Evolutionary conservation across 164 flowering plant genomes (phyloP), one percentile per base, ranked within the genome.

Genomic region (Hamamelis virginiana): DNA sequence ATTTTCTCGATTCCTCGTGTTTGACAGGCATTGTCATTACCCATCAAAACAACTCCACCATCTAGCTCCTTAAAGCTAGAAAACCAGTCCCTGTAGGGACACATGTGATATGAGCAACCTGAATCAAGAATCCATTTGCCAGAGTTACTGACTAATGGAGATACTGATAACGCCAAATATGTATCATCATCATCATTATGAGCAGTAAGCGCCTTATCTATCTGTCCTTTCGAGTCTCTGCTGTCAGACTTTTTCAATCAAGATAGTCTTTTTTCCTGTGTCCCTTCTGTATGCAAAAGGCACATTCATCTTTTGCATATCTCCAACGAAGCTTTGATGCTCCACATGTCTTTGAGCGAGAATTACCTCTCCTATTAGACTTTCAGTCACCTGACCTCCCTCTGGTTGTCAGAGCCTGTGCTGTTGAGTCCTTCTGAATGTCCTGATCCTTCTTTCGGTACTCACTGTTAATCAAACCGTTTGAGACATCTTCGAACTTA

Each of bases 61-160:
- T 71, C 59, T 0, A 59, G n/a, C 18, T 47, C 52, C 22, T 70
- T 1, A 18, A 69, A 70, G 22, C 45, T 70, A 0, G 52, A 46
- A 47, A 75, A 71, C 66, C 23, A 66, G 3, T 67, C 51, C 18
- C 53, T 15, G 50, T 62, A 44, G 1, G 69, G 72, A 50, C 72
- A 62, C 72, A 67, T 71, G 27, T 71, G 77, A 25, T 65, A 56
- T 11, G 55, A 18, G 26, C 60, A 57, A 25, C 53, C 64, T 1
- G 75, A 65, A 61, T 72, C 67, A 19, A 73, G 1, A 9, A 73
- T 38, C 69, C 76, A 74, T 4, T 45, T 48, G 13, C 63, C 43
- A 0, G 28, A 26, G 11, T 14, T 15, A 3, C 21, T 45, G 5
- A 5, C 19, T 12, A 61, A 5, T 8, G 11, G 47, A 23, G 41